phyloP scores from a whole-genome alignment of 768 basidiomycete genomes.

The Neoboletus brunneissimus region DNA sequence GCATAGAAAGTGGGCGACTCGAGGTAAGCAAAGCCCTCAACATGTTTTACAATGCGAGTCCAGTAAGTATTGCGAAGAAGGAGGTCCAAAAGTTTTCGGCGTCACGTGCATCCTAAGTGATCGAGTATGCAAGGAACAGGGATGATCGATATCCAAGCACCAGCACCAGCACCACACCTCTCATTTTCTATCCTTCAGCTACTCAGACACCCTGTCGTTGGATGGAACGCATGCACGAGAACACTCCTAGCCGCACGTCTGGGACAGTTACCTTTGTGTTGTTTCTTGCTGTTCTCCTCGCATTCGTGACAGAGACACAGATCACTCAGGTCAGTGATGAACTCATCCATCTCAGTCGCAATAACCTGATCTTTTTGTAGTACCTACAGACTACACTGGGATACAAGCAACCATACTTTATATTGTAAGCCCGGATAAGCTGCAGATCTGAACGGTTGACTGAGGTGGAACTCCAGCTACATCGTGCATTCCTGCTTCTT shows the following conservation, averaged over 20 bases:
- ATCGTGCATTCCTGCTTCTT: constrained; percentile 81
- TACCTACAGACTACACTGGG: constrained; percentile 74
- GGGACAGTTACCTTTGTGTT: constrained; percentile 49
- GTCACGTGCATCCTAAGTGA: background rate
- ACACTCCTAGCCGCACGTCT: background rate
- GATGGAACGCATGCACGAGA: constrained; percentile 8
- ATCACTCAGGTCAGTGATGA: constrained; percentile 60
- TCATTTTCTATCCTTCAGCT: background rate
- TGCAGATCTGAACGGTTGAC: background rate
- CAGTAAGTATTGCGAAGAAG: background rate
- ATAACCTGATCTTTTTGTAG: constrained; percentile 36
- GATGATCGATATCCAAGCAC: background rate
- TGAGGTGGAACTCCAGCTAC: constrained; percentile 50
- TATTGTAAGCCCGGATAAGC: constrained; percentile 58
- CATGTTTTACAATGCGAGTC: constrained; percentile 32
- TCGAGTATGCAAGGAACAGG: no score
- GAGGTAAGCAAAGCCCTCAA: constrained; percentile 63
- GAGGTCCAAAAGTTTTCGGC: background rate
- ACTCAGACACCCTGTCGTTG: background rate
- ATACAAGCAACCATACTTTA: constrained; percentile 86
- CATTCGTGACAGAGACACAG: constrained; percentile 77
- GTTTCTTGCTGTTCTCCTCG: constrained; percentile 59
- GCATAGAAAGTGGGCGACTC: constrained; percentile 58
- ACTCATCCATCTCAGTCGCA: background rate
- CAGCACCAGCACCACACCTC: background rate